Evolutionary conservation across 2,329 filamentous ascomycete genomes (phyloP), one percentile per base, ranked within the genome.

Genomic region (Ilyonectria destructans): DNA sequence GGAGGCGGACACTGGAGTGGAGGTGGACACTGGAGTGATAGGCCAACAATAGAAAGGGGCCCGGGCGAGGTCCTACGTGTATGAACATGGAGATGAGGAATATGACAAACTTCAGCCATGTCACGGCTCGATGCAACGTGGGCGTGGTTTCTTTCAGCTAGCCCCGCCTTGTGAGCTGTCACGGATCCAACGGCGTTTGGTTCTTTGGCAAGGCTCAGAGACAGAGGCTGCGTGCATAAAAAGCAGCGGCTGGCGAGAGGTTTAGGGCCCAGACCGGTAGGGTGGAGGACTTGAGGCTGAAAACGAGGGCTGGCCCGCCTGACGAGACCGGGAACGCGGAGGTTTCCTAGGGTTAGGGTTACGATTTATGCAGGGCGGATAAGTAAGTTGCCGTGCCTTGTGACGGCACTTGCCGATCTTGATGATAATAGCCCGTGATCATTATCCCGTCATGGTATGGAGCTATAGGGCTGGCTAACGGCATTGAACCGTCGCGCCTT

Each of bases 261-360:
- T 51, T 23, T 40, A 33, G 19, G n/a, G 15, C 7, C 15, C n/a
- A 17, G 15, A 43, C 15, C n/a, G 17, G 15, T n/a, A 43, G 37
- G 17, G 63, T 51, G 37, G 15, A 37, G 8, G 35, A 26, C 2
- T 40, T 51, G 54, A 58, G n/a, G 40, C 12, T 43, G 40, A 43
- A 49, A 43, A 8, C 15, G 40, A 43, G 40, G 15, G 15, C 2
- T 17, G 4, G 15, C 13, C 17, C 37, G 37, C 17, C 17, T 15
- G 13, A 4, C 17, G 13, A 17, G 17, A 26, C 4, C 26, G 26
- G 5, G 15, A 8, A 43, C n/a, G 4, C 19, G 15, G 7, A 17
- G 1, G 40, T 43, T 40, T 59, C 54, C 58, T 40, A 68, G 66
- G 66, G 66, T 68, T 62, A 68, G 62, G 66, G 66, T 68, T 64